Conservation (phyloP, 2,329 filamentous ascomycete genomes). For the Aspergillus fischeri region DNA sequence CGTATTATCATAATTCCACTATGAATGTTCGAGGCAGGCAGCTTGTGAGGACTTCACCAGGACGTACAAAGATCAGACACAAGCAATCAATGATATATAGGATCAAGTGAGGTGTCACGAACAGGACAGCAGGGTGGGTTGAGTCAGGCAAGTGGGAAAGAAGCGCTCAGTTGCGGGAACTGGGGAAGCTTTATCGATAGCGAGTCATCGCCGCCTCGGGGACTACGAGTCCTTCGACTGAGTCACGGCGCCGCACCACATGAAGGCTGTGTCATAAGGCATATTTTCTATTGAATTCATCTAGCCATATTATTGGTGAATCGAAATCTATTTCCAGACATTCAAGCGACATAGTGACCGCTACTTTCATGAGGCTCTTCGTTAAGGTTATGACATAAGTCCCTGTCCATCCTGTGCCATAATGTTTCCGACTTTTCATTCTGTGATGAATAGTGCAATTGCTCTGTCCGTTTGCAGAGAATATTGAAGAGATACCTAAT, state of each 20-base stretch:
- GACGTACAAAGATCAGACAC: neutral
- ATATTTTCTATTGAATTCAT: neutral
- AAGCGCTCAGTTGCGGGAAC: neutral
- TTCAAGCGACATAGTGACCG: neutral
- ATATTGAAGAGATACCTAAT: neutral
- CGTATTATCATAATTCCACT: slow-evolving; percentile 39
- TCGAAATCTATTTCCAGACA: neutral
- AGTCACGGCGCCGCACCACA: slow-evolving; percentile 8
- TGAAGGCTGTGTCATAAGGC: neutral
- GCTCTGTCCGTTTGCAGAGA: neutral
- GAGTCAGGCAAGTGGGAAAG: slow-evolving; percentile 7
- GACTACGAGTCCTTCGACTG: slow-evolving; percentile 8
- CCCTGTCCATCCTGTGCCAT: neutral
- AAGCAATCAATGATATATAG: neutral
- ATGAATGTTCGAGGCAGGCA: neutral
- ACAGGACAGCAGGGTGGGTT: neutral
- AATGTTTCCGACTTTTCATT: neutral
- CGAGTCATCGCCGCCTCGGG: slow-evolving; percentile 22
- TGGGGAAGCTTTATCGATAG: slow-evolving; percentile 31
- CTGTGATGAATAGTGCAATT: neutral
- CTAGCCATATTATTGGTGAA: neutral
- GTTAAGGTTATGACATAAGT: neutral
- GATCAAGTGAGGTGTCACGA: neutral
- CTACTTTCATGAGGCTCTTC: neutral
- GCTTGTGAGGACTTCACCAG: neutral